Conservation (phyloP, 2,329 filamentous ascomycete genomes). For the Penicillium brasilianum region DNA sequence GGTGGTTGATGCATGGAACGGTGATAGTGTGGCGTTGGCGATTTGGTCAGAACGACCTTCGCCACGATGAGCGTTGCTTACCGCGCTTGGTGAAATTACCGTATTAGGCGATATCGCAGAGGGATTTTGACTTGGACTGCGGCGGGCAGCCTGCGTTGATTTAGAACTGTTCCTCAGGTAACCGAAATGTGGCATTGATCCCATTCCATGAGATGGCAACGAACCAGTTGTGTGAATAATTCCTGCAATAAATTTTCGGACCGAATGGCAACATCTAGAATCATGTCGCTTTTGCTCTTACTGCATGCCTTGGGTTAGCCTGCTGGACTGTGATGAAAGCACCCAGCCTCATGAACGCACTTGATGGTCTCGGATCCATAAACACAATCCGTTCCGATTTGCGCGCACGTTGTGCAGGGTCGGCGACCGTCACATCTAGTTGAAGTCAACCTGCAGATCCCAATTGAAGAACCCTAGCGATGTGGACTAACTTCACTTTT, state of each 20-base stretch:
- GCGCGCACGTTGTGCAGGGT: conserved; percentile 45
- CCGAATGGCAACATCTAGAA: conserved; percentile 57
- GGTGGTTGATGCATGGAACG: conserved; percentile 58
- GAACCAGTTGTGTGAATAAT: conserved; percentile 50
- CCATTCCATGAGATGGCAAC: not conserved
- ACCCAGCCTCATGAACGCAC: conserved; percentile 21
- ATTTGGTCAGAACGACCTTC: conserved; percentile 8
- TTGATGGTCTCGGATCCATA: conserved; percentile 38
- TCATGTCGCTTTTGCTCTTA: conserved; percentile 58
- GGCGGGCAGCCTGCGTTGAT: not conserved
- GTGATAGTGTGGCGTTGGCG: conserved; percentile 53
- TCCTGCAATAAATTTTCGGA: conserved; percentile 56
- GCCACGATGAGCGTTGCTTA: conserved; percentile 5
- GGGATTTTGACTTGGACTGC: conserved; percentile 4
- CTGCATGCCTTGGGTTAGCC: conserved; percentile 30
- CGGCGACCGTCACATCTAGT: conserved; percentile 54
- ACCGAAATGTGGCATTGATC: not conserved
- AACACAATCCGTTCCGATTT: conserved; percentile 32
- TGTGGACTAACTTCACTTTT: conserved; percentile 51
- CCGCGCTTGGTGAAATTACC: conserved; percentile 8
- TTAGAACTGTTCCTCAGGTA: not conserved
- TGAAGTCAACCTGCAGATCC: conserved; percentile 27
- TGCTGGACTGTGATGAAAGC: not conserved
- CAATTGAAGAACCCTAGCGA: conserved; percentile 1
- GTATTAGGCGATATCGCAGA: conserved; percentile 8